Percentiles rank a stretch among this genome's conserved stretches.
Conservation (phyloP, 179 eudicot genomes). For the Corrigiola litoralis region DNA sequence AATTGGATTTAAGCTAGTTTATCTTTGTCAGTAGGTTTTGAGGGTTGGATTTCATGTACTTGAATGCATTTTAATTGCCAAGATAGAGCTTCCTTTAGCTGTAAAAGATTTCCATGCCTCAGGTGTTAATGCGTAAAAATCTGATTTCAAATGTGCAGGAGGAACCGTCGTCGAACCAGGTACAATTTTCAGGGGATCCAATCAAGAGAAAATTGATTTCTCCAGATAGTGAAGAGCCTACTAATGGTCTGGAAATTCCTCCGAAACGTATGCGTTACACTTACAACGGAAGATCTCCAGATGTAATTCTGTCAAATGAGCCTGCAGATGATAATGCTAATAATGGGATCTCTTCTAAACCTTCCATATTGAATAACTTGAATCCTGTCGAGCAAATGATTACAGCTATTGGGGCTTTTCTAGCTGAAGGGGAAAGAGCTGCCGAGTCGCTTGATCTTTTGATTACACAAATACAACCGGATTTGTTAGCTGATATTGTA, state of each 20-base stretch:
- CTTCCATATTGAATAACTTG: slow-evolving; percentile 40
- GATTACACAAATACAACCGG: slow-evolving; percentile 75
- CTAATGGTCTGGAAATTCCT: slow-evolving; percentile 38
- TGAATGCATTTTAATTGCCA: too few species aligned
- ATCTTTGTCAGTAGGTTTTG: too few species aligned
- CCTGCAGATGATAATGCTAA: slow-evolving; percentile 35
- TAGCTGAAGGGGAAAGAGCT: slow-evolving; percentile 97
- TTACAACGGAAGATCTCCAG: slow-evolving; percentile 35
- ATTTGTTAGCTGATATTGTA: slow-evolving; percentile 92
- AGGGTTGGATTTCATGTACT: too few species aligned
- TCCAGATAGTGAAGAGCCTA: slow-evolving; percentile 44
- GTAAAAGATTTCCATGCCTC: neutral
- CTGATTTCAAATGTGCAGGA: slow-evolving; percentile 45
- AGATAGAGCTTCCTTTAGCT: too few species aligned
- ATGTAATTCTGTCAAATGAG: slow-evolving; percentile 34
- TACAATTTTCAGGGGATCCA: slow-evolving; percentile 39
- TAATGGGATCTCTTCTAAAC: slow-evolving; percentile 54
- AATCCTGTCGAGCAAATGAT: slow-evolving; percentile 91
- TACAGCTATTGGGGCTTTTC: slow-evolving; percentile 82
- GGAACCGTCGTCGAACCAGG: slow-evolving; percentile 44
- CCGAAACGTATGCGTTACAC: slow-evolving; percentile 58
- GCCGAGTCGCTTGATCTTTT: slow-evolving; percentile 81
- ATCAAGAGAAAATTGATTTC: slow-evolving; percentile 50
- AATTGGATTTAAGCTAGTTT: too few species aligned
- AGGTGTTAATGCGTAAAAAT: neutral